Conservation (phyloP, 805 yeast genomes). For the Candida qinlingensis region DNA sequence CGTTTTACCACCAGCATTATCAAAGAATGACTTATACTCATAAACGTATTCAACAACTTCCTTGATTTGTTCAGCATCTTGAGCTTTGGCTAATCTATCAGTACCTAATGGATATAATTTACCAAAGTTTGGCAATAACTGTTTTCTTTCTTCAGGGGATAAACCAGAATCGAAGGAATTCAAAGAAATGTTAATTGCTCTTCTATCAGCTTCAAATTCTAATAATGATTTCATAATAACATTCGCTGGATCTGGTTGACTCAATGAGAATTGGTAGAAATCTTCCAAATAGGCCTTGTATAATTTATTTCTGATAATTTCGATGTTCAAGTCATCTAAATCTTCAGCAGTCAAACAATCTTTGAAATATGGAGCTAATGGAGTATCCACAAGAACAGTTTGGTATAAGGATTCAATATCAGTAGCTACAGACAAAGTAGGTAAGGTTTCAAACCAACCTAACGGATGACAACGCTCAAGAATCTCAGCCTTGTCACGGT, state of each 20-base stretch:
- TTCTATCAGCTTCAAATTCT: slow-evolving; percentile 90
- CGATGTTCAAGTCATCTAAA: slow-evolving; percentile 92
- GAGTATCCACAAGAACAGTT: slow-evolving; percentile 92
- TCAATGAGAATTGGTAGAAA: slow-evolving; percentile 60
- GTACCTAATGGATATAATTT: slow-evolving; percentile 66
- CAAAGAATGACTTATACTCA: slow-evolving; percentile 59
- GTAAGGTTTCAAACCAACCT: slow-evolving; percentile 98
- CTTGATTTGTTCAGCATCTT: slow-evolving; percentile 82
- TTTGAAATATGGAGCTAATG: slow-evolving; percentile 93
- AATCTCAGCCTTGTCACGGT: slow-evolving; percentile 84
- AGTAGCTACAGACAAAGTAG: slow-evolving; percentile 90
- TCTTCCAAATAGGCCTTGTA: slow-evolving; percentile 93
- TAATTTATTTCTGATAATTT: slow-evolving; percentile 84
- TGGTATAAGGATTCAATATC: slow-evolving; percentile 91
- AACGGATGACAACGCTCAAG: slow-evolving; percentile 90
- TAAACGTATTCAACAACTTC: slow-evolving; percentile 55
- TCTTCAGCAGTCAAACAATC: slow-evolving; percentile 83
- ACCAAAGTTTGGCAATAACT: slow-evolving; percentile 79
- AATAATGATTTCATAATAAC: slow-evolving; percentile 77
- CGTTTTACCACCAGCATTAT: slow-evolving; percentile 44
- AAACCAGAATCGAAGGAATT: slow-evolving; percentile 86
- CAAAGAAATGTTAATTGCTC: slow-evolving; percentile 85
- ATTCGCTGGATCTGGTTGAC: slow-evolving; percentile 68
- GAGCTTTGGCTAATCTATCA: slow-evolving; percentile 63
- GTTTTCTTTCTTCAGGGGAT: slow-evolving; percentile 61